A percentile compares a stretch with the other conserved stretches of the same genome.
These are phyloP conservation scores for Monosporascus cannonballus DNA, from an alignment of 2,329 filamentous ascomycete genomes.

Conservation along the genomic window DNA sequence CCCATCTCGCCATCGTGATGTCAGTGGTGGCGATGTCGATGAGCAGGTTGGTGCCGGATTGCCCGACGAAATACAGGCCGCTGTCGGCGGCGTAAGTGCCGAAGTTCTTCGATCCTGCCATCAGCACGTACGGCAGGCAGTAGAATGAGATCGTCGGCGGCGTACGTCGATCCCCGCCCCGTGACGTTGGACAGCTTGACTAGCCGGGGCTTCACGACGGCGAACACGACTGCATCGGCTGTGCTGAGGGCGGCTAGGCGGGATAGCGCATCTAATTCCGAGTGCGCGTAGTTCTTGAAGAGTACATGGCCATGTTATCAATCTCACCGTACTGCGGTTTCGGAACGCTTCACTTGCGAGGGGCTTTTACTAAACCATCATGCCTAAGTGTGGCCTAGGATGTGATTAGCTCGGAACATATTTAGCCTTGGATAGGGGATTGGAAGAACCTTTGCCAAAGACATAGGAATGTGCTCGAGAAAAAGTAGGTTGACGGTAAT, in stretches of 20 bases:
- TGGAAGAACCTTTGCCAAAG: too few species aligned
- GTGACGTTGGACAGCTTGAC: constrained; percentile 58
- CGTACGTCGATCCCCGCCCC: constrained; percentile 55
- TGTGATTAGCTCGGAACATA: too few species aligned
- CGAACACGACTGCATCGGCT: constrained; percentile 32
- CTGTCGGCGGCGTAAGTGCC: constrained; percentile 46
- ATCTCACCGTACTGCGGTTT: constrained; percentile 1
- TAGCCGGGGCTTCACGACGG: constrained; percentile 54
- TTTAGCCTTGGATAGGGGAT: too few species aligned
- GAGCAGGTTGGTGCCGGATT: constrained; percentile 53
- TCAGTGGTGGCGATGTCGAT: constrained; percentile 60
- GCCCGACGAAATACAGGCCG: constrained; percentile 54
- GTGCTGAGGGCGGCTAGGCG: constrained; percentile 23
- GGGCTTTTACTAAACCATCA: too few species aligned
- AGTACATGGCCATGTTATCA: constrained; percentile 17
- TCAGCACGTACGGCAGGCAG: constrained; percentile 50
- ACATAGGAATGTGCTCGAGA: too few species aligned
- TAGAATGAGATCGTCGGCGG: constrained; percentile 47
- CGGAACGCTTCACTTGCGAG: too few species aligned
- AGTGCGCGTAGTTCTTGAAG: constrained; percentile 27
- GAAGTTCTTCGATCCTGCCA: constrained; percentile 47
- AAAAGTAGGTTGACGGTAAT: too few species aligned
- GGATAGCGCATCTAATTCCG: constrained; percentile 25
- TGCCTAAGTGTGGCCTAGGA: too few species aligned
- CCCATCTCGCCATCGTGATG: constrained; percentile 46